A percentile compares a stretch with the other conserved stretches of the same genome.
These are phyloP conservation scores for Plasmopara muralis DNA, from an alignment of 352 stramenopile species.

Conservation along the genomic window DNA sequence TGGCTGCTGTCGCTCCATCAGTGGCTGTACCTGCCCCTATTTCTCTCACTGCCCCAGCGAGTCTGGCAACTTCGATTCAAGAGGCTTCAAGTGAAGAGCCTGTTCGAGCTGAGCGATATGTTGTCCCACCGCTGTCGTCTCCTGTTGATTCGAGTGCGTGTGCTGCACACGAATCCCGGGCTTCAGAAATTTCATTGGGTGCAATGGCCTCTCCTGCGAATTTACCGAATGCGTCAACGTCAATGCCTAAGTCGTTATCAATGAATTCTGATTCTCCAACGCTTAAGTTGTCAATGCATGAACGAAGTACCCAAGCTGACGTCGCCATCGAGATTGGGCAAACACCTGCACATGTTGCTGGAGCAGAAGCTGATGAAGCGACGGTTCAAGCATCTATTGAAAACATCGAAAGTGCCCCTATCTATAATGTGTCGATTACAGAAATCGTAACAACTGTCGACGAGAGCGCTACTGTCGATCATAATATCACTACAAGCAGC, in stretches of 20 bases:
- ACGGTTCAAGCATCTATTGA: conserved; percentile 24
- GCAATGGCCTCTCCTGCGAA: conserved; percentile 10
- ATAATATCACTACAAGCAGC: conserved; percentile 27
- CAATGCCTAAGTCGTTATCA: no score
- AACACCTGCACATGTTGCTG: conserved; percentile 20
- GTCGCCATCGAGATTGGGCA: conserved; percentile 31
- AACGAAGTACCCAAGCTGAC: conserved; percentile 29
- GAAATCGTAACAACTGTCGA: conserved; percentile 15
- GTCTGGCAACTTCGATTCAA: conserved; percentile 7
- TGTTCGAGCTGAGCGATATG: conserved; percentile 3
- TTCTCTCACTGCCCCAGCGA: conserved; percentile 14
- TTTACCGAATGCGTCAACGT: conserved; percentile 1
- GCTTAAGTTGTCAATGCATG: conserved; percentile 8
- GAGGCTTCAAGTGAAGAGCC: conserved; percentile 13
- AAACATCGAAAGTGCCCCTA: conserved; percentile 31
- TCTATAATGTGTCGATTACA: conserved; percentile 50
- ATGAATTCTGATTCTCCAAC: no score
- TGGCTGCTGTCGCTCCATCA: conserved; percentile 11
- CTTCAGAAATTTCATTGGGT: conserved; percentile 17
- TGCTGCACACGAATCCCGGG: conserved; percentile 10
- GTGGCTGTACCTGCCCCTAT: conserved; percentile 16
- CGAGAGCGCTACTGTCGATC: conserved; percentile 16
- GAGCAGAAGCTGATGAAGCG: conserved; percentile 15
- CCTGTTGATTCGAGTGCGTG: conserved; percentile 26
- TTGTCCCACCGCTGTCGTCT: conserved; percentile 22